Evolutionary conservation across 2,329 filamentous ascomycete genomes (phyloP), one percentile per base, ranked within the genome.

Genomic region (Scedosporium aurantiacum): DNA sequence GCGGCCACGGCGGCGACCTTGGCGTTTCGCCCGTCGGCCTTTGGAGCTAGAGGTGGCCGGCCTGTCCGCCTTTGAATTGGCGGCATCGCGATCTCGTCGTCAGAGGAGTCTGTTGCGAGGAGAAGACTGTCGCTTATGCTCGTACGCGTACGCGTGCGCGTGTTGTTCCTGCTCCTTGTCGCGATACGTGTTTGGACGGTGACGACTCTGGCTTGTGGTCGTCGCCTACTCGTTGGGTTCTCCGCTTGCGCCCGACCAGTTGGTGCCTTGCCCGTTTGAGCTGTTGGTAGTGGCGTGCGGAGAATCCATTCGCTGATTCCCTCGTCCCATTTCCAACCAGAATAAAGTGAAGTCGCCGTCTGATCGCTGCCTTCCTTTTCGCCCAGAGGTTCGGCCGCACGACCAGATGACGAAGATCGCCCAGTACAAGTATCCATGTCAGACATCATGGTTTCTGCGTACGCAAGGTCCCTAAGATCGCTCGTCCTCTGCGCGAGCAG

Each of bases 401-500:
- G 16, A 10, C 21, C 32, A 7, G 14, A 16, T 54, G 27, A 52
- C 21, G 58, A 37, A 37, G 10, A 37, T 4, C 32, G n/a, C 21
- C 47, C 2, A 12, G 18, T 60, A n/a, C 16, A 4, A 7, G 43
- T 16, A 28, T 27, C 27, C 32, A 23, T 37, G 12, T n/a, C n/a
- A 6, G 52, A 52, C 18, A 57, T 12, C 14, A 82, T 70, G 32
- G 70, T 74, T 65, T 84, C 82, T 2, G 80, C 81, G 65, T 80
- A 82, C 8, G 76, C 77, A 47, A 83, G 74, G 64, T 84, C 81
- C 27, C 77, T 72, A 5, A 83, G 70, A 64, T 82, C 78, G 60
- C 77, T 78, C 14, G 79, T 83, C 60, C 76, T 74, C 62, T 81
- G 78, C 1, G 81, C 80, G 28, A 83, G 69, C 32, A 77, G 67